Conservation (phyloP, 164 flowering plant genomes). For the Kingdonia uniflora region DNA sequence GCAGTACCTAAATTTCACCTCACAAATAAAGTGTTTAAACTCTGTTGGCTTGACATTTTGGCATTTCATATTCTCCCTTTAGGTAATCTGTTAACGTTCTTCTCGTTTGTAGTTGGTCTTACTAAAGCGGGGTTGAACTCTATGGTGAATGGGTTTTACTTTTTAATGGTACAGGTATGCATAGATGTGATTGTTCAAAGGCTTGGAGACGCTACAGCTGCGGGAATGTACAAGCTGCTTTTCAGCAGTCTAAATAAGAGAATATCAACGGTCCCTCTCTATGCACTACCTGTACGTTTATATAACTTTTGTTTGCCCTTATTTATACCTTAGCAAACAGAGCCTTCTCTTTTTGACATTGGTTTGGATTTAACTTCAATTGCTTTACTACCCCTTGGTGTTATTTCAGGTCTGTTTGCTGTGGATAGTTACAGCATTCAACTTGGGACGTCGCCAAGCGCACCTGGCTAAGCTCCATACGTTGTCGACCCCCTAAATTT, state of each 20-base stretch:
- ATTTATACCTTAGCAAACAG: neutral
- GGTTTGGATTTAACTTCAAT: too few species aligned
- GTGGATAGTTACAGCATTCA: constrained; percentile 64
- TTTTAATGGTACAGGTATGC: constrained; percentile 85
- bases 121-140: too few species aligned
- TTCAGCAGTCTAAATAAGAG: constrained; percentile 42
- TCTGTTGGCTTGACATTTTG: too few species aligned
- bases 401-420: constrained; percentile 54
- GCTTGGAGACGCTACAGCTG: constrained; percentile 98
- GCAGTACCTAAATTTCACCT: too few species aligned
- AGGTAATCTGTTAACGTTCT: too few species aligned
- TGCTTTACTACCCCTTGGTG: neutral
- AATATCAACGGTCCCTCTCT: constrained; percentile 52
- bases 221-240: constrained; percentile 79
- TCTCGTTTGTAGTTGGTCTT: too few species aligned
- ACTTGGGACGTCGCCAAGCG: constrained; percentile 59
- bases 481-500: constrained; percentile 13
- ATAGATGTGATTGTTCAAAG: constrained; percentile 92
- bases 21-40: too few species aligned
- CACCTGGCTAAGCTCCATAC: constrained; percentile 50
- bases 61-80: too few species aligned
- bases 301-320: neutral
- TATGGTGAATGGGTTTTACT: too few species aligned
- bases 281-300: constrained; percentile 76
- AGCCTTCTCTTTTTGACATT: neutral